Base-by-base conservation (phyloP, 2,329 filamentous ascomycete species). In the Plenodomus tracheiphilus region DNA sequence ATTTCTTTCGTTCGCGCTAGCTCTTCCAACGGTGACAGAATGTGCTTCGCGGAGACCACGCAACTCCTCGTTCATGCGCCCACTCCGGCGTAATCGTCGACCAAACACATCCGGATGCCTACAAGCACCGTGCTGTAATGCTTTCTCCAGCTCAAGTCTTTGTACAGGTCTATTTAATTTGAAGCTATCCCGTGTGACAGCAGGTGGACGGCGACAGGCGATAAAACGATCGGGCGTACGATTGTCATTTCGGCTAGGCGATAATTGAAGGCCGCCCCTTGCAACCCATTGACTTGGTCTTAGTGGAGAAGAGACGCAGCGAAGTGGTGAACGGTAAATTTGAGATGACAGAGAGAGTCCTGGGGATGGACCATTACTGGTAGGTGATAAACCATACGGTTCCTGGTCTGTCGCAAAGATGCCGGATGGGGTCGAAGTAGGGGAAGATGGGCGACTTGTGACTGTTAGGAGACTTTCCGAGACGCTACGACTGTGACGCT, bases 161-260 rank as follows among this genome's bases (percentile, higher is more conserved):
- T 73, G 62, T 16, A 75, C 69, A 39, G 75, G 68, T 58, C 80
- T 84, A 55, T 75, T 79, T 22, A 83, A 58, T 49, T 77, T 77
- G 56, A 81, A 85, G 39, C 75, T 79, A 45, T 80, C 75, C 19
- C 76, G 71, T 15, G 75, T 69, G 30, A 71, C 59, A 18, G 72
- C 69, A 4, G 70, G 67, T 39, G 73, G 73, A 41, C 75, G 73
- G 40, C 79, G 74, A 43, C 62, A 62, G 25, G 81, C 76, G 38
- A 87, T 78, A 62, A 86, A 87, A 21, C 85, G 78, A 66, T 87
- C 85, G 18, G 79, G 79, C 10, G 74, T 76, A 21, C 55, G 66
- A 30, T 58, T 56, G 34, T 55, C 61, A 15, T 50, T 46, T 40
- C 52, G 58, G 38, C 58, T 53, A 35, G 60, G 44, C 21, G 57